These are phyloP conservation scores for Podila clonocystis DNA, from an alignment of 192 early-diverging fungal genomes.

Conservation along the genomic window DNA sequence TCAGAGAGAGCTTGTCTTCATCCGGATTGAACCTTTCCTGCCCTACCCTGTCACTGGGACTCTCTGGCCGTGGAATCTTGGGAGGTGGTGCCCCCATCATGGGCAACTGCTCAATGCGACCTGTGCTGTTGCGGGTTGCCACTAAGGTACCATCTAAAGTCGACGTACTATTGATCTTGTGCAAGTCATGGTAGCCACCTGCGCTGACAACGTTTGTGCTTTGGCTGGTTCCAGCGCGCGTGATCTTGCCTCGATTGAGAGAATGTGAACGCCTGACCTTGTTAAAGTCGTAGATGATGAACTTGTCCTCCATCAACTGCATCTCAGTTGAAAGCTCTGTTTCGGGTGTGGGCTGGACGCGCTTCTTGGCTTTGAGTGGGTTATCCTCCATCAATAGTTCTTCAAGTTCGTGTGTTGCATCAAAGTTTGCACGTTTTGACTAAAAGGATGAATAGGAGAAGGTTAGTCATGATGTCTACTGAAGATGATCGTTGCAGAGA, in stretches of 20 bases:
- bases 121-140: conserved; percentile 15
- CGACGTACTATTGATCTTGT: conserved; percentile 22
- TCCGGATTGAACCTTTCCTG: conserved; percentile 43
- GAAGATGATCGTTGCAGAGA: no score
- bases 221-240: neutral
- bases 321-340: conserved; percentile 65
- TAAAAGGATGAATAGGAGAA: conserved; percentile 26
- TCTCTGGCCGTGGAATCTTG: conserved; percentile 20
- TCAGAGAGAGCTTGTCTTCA: conserved; percentile 33
- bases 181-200: neutral
- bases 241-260: conserved; percentile 3
- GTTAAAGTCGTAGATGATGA: conserved; percentile 75
- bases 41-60: conserved; percentile 34
- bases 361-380: conserved; percentile 84
- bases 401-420: conserved; percentile 95
- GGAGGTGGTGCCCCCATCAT: neutral
- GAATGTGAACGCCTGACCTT: conserved; percentile 56
- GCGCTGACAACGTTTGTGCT: no score
- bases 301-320: conserved; percentile 84
- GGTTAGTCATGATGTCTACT: neutral
- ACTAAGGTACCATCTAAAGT: conserved; percentile 21
- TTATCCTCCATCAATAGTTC: conserved; percentile 97
- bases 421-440: conserved; percentile 92
- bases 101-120: conserved; percentile 26
- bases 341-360: conserved; percentile 52